A percentile compares a stretch with the other conserved stretches of the same genome.
Conservation (phyloP, 257 asterid genomes). For the Anisodus tanguticus region DNA sequence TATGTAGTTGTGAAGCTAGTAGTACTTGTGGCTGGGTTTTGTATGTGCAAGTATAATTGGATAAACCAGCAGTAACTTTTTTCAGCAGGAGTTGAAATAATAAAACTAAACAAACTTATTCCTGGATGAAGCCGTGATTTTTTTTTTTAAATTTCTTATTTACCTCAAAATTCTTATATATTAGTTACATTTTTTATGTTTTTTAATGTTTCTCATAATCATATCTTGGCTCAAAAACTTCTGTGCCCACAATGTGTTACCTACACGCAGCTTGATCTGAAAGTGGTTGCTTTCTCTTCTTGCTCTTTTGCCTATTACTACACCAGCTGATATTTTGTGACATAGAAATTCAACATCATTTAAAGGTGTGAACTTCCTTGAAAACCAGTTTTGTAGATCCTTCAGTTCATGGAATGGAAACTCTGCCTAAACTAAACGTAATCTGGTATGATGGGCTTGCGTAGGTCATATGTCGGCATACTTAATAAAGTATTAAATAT, state of each 20-base stretch:
- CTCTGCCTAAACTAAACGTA: background rate
- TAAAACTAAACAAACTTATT: background rate
- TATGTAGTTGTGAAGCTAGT: background rate
- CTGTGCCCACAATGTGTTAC: background rate
- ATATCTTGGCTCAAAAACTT: slow-evolving; percentile 2
- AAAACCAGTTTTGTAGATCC: background rate
- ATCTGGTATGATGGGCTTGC: slow-evolving; percentile 19
- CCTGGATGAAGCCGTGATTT: background rate
- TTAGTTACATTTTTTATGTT: background rate
- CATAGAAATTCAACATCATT: background rate
- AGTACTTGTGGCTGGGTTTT: slow-evolving; percentile 11
- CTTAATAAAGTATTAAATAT: background rate
- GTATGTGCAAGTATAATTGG: background rate
- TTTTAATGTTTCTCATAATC: background rate
- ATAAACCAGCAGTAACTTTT: background rate
- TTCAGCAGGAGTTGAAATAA: background rate
- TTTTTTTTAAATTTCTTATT: background rate
- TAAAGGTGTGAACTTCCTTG: background rate
- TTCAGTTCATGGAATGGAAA: slow-evolving; percentile 13
- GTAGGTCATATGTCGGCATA: background rate
- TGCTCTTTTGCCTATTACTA: slow-evolving; percentile 14
- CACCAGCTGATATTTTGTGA: background rate
- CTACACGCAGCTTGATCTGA: background rate
- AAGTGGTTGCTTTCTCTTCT: slow-evolving; percentile 3
- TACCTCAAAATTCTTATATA: background rate